A percentile compares a stretch with the other conserved stretches of the same genome.
Conservation (phyloP, 768 basidiomycete genomes). For the Lactarius deliciosus region DNA sequence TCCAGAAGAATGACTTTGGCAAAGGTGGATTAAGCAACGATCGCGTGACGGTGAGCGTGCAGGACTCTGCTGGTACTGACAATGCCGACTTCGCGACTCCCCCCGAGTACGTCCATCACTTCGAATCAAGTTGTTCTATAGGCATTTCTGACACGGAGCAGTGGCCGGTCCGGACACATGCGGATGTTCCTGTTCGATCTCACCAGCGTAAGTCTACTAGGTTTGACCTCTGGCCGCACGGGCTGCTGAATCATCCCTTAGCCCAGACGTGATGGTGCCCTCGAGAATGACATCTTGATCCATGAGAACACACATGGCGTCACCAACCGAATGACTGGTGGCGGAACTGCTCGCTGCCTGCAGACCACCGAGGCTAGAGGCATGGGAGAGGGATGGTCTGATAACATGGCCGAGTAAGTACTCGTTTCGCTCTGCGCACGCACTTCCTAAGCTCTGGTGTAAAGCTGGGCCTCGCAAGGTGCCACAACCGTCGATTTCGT, state of each 20-base stretch:
- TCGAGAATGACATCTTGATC: conserved; percentile 58
- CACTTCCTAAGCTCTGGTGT: conserved; percentile 11
- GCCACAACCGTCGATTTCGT: conserved; percentile 38
- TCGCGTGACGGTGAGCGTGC: conserved; percentile 51
- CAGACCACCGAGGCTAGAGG: conserved; percentile 63
- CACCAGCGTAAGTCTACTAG: conserved; percentile 34
- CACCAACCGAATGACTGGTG: conserved; percentile 48
- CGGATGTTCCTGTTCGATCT: conserved; percentile 40
- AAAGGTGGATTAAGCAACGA: conserved; percentile 53
- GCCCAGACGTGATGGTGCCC: conserved; percentile 62
- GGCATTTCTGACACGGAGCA: neutral
- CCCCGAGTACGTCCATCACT: conserved; percentile 40
- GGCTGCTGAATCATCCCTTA: conserved; percentile 29
- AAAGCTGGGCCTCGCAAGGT: conserved; percentile 41
- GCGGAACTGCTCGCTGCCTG: conserved; percentile 57
- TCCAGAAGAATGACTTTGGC: conserved; percentile 55
- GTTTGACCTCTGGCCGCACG: conserved; percentile 5
- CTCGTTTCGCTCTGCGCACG: too few relatives aligned
- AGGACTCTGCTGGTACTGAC: conserved; percentile 46
- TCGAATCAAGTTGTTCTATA: neutral
- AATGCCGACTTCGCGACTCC: conserved; percentile 48
- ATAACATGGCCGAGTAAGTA: conserved; percentile 37
- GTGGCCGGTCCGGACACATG: conserved; percentile 44
- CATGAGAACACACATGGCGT: conserved; percentile 46
- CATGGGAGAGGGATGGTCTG: conserved; percentile 73